Percentiles rank a stretch among this genome's conserved stretches.
Conservation (phyloP, 352 stramenopile genomes). For the Globisporangium spiculum region DNA sequence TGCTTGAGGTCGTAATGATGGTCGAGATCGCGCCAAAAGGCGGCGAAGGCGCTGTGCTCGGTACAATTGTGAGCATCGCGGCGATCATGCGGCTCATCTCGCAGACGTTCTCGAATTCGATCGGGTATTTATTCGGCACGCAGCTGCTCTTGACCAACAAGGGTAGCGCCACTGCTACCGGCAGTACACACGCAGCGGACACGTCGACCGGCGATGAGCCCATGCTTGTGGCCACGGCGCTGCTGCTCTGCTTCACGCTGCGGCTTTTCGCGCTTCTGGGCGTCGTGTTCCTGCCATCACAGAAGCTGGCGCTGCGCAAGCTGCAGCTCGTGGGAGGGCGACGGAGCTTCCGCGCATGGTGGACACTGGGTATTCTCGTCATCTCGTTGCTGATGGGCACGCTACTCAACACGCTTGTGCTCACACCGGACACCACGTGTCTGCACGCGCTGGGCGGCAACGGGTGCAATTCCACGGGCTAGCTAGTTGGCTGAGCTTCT, state of each 20-base stretch:
- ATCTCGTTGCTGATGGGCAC: slow-evolving; percentile 19
- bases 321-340: slow-evolving; percentile 14
- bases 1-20: slow-evolving; percentile 38
- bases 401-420: slow-evolving; percentile 23
- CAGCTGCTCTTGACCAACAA: slow-evolving; percentile 14
- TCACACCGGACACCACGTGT: slow-evolving; percentile 30
- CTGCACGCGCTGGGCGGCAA: slow-evolving; percentile 28
- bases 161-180: slow-evolving; percentile 3
- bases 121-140: slow-evolving; percentile 20
- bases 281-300: slow-evolving; percentile 22
- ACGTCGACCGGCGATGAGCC: slow-evolving; percentile 16
- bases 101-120: slow-evolving; percentile 22
- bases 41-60: slow-evolving; percentile 40
- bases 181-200: neutral
- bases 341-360: slow-evolving; percentile 22
- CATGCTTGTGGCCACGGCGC: slow-evolving; percentile 30
- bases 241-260: slow-evolving; percentile 25
- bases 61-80: slow-evolving; percentile 38
- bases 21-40: slow-evolving; percentile 43
- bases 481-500: neutral
- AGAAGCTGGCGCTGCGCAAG: slow-evolving; percentile 17
- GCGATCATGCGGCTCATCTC: slow-evolving; percentile 39
- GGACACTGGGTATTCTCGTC: slow-evolving; percentile 20
- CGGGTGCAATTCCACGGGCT: slow-evolving; percentile 17
- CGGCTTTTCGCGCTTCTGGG: slow-evolving; percentile 26